Percentiles rank a stretch among this genome's conserved stretches.
These are phyloP conservation scores for Tetrastigma voinierianum DNA, from an alignment of 164 flowering plant genomes.

Conservation along the genomic window DNA sequence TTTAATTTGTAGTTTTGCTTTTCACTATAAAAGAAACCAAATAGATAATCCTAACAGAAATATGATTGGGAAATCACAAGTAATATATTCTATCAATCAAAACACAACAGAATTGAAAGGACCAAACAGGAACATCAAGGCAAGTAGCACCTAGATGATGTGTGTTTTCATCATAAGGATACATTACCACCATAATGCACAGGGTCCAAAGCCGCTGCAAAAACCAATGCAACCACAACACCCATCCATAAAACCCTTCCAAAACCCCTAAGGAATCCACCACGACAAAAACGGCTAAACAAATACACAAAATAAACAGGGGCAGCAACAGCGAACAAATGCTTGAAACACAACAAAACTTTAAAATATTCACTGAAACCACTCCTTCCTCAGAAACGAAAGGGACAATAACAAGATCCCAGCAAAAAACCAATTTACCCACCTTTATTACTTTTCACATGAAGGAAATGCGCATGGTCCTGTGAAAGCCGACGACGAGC, in stretches of 20 bases:
- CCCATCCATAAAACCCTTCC: slow-evolving; percentile 66
- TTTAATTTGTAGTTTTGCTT: no score
- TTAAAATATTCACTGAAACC: no score
- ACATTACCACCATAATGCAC: slow-evolving; percentile 65
- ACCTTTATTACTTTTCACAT: no score
- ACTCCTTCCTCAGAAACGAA: slow-evolving; percentile 65
- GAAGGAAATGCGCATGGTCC: slow-evolving; percentile 92
- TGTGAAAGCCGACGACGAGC: slow-evolving; percentile 69
- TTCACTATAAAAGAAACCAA: no score
- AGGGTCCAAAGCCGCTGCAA: slow-evolving; percentile 79
- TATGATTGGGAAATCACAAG: neutral
- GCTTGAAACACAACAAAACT: slow-evolving; percentile 80
- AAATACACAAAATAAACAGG: slow-evolving; percentile 91
- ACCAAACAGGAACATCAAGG: neutral
- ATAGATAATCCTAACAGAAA: no score
- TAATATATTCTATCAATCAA: neutral
- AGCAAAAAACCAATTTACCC: slow-evolving; percentile 91
- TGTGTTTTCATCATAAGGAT: neutral
- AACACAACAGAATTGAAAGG: neutral
- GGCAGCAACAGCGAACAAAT: slow-evolving; percentile 89
- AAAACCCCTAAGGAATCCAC: slow-evolving; percentile 53
- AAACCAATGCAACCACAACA: slow-evolving; percentile 52
- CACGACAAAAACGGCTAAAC: slow-evolving; percentile 77
- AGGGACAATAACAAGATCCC: slow-evolving; percentile 67
- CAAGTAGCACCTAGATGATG: no score